Evolutionary conservation across 2,329 filamentous ascomycete species (phyloP).

Genomic region (Conoideocrella luteorostrata): DNA sequence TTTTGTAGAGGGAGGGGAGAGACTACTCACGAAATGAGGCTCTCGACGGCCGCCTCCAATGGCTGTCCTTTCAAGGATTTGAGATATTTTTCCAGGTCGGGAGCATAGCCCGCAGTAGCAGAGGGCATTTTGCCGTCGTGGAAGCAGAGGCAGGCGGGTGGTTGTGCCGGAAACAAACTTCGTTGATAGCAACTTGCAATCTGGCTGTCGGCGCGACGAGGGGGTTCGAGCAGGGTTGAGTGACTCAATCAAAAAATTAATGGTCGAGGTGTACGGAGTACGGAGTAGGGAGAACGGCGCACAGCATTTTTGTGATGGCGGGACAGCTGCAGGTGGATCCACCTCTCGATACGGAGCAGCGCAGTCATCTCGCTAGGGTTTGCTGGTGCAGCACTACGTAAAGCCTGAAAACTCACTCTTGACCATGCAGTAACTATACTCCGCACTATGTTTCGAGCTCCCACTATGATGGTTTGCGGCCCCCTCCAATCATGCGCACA

Average conservation of each 20-base stretch:
- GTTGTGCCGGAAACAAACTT: constrained; percentile 6
- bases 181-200: too few species aligned
- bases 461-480: too few species aligned
- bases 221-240: neutral
- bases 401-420: too few species aligned
- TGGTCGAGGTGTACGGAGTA: neutral
- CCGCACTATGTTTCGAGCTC: too few species aligned
- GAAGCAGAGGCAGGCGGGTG: neutral
- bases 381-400: too few species aligned
- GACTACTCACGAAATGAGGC: constrained; percentile 65
- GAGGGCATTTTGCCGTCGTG: constrained; percentile 25
- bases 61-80: constrained; percentile 69
- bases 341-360: too few species aligned
- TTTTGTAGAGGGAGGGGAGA: too few species aligned
- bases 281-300: too few species aligned
- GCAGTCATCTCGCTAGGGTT: too few species aligned
- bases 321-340: constrained; percentile 1
- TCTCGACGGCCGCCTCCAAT: constrained; percentile 77
- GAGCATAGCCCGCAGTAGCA: constrained; percentile 42
- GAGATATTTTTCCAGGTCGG: constrained; percentile 71
- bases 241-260: constrained; percentile 4
- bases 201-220: constrained; percentile 6
- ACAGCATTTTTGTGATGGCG: constrained; percentile 2
- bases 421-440: too few species aligned
- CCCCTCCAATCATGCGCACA: too few species aligned